A percentile compares a stretch with the other conserved stretches of the same genome.
phyloP scores from a whole-genome alignment of 192 early-diverging fungal genomes.

The Dimargaris cristalligena region DNA sequence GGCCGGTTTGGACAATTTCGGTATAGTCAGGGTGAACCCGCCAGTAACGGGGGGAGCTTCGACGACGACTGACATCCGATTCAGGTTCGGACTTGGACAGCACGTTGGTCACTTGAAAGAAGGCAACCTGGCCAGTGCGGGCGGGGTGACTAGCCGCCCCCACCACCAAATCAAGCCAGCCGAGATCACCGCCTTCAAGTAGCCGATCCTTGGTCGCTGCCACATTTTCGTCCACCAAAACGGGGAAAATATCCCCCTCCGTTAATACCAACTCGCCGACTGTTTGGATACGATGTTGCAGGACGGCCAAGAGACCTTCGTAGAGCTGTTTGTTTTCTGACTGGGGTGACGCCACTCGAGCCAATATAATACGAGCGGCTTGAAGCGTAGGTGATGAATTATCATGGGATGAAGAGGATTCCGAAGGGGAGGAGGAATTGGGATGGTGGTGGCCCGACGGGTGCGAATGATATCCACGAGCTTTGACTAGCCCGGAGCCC shows the following conservation, averaged over 20 bases:
- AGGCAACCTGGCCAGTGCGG: not conserved
- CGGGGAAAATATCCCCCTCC: slow-evolving; percentile 2
- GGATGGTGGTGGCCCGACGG: not conserved
- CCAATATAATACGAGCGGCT: not conserved
- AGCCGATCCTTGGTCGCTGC: not conserved
- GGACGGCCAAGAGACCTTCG: not conserved
- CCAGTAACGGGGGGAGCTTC: not conserved
- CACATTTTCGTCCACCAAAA: not conserved
- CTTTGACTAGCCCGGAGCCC: not conserved
- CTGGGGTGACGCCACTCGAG: not conserved
- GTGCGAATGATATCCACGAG: not conserved
- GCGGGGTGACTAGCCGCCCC: not conserved
- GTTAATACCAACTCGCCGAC: not conserved
- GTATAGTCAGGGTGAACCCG: slow-evolving; percentile 19
- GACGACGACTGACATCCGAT: not conserved
- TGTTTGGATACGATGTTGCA: not conserved
- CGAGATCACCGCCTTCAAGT: not conserved
- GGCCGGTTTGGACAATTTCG: slow-evolving; percentile 21
- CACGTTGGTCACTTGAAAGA: not conserved
- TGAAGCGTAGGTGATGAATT: not conserved
- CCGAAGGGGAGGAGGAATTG: not conserved
- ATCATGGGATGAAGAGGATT: not conserved
- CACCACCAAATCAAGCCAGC: not conserved
- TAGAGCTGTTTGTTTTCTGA: not conserved
- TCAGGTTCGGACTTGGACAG: not conserved